Conservation (phyloP, 1,284 basidiomycete genomes). For the Sporisorium reilianum region DNA sequence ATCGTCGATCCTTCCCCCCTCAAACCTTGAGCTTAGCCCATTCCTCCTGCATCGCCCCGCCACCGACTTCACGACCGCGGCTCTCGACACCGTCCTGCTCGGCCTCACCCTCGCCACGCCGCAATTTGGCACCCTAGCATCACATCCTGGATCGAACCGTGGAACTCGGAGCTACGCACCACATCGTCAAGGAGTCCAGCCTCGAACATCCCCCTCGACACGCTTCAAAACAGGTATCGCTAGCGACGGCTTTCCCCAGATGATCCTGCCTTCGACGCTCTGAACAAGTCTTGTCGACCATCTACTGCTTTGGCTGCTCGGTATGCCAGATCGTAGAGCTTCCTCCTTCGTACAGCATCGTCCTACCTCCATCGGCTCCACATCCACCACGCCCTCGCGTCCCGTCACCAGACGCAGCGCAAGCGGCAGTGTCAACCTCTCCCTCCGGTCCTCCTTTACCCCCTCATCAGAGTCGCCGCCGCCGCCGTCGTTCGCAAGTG, state of each 20-base stretch:
- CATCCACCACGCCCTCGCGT: conserved; percentile 5
- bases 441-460: conserved; percentile 13
- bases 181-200: neutral
- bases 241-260: conserved; percentile 3
- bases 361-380: neutral
- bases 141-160: too few relatives aligned
- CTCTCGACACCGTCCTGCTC: neutral
- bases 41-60: neutral
- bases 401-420: conserved; percentile 21
- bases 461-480: conserved; percentile 1
- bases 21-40: neutral
- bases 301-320: conserved; percentile 1
- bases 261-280: conserved; percentile 1
- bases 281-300: neutral
- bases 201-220: neutral
- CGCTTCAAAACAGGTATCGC: neutral
- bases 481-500: conserved; percentile 6
- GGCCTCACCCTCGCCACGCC: too few relatives aligned
- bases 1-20: neutral
- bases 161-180: too few relatives aligned
- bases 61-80: neutral
- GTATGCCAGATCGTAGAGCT: conserved; percentile 24
- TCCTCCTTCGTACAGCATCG: conserved; percentile 19
- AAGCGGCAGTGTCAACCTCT: conserved; percentile 27
- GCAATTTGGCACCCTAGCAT: too few relatives aligned